Evolutionary conservation across 352 stramenopile genomes (phyloP), one percentile per base, ranked within the genome.

Genomic region (Elongisporangium undulatum): DNA sequence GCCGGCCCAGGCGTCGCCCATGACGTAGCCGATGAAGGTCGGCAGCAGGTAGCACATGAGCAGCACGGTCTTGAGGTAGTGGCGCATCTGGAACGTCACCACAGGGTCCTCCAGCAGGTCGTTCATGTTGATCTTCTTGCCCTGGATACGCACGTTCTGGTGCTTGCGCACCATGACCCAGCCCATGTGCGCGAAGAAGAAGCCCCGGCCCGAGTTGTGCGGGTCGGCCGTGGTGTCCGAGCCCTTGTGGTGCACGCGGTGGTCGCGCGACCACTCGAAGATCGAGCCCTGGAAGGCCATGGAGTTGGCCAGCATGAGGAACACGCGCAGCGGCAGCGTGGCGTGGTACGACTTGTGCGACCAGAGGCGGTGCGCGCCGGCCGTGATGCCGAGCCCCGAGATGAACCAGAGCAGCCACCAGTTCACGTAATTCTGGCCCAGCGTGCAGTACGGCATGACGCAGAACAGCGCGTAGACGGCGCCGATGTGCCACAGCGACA

Each of bases 151-250:
- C 58, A 89, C 90, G 66, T 96, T 94, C 9, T 87, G 81, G 82
- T 99, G 90, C 78, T 99, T 99, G 77, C 98, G 98, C 21, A 99
- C 85, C 73, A 99, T 97, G 45, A 99, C 80, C 97, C 97, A 99
- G 61, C 97, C 97, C 85, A 99, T 98, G 82, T 99, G 97, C 13
- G 97, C 94, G 71, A 98, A 99, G 82, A 99, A 99, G 75, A 99
- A 99, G 29, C 97, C 97, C 21, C 96, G 85, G 26, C 77, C 90
- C 55, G 97, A 97, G 79, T 99, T 98, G 87, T 99, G 97, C 56
- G 92, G 92, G 66, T 97, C 91, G 2, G 76, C 75, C 15, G 94
- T 94, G 53, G 95, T 98, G 79, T 99, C 96, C 24, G 94, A 98
- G 68, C 97, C 94, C 78, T 99, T 99, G 90, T 99, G 97, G 77